Base-by-base conservation (phyloP, 306 rosid genomes). In the Vicia villosa region DNA sequence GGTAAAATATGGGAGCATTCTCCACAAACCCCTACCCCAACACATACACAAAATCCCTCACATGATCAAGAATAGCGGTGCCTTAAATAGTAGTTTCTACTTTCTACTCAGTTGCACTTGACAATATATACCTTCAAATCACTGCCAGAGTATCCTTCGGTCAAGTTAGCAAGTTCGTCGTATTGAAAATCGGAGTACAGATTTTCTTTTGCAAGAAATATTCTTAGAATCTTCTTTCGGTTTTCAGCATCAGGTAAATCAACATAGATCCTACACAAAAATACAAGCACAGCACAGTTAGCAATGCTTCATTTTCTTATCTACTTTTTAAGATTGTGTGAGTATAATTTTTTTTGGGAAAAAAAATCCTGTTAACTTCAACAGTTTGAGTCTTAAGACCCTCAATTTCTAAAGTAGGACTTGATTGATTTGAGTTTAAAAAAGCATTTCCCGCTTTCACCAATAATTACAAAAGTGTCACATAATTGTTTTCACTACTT, bases 91-190 rank as follows among this genome's bases (percentile, higher is more conserved):
- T 26, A 37, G 21, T 16, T 13, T 21, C 52, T 28, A 63, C 17
- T 16, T 13, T 21, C 52, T 28, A 63, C 17, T 75, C 56, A 21
- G 67, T 12, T 12, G 19, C 49, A 61, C 21, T 52, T 5, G 38
- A 43, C 42, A 37, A 74, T 68, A 15, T 69, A 62, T 81, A 93
- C 98, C 98, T 94, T 90, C 81, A 94, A 79, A 84, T 91, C 99
- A 70, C 97, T 91, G 70, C 99, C 99, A 68, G 99, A 94, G 87
- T 94, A 94, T 70, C 99, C 99, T 77, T 88, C 97, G 0, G 99
- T 94, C 79, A 84, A 76, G 57, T 74, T 63, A 68, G 97, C 96
- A 73, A 94, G 95, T 77, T 87, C 86, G 19, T 84, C 92, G 75
- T 74, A 90, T 70, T 84, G 79, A 79, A 94, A 94, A 69, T 76